A percentile compares a stretch with the other conserved stretches of the same genome.
These are phyloP conservation scores for Podospora pseudoanserina DNA, from an alignment of 495 filamentous ascomycete species.

Conservation along the genomic window DNA sequence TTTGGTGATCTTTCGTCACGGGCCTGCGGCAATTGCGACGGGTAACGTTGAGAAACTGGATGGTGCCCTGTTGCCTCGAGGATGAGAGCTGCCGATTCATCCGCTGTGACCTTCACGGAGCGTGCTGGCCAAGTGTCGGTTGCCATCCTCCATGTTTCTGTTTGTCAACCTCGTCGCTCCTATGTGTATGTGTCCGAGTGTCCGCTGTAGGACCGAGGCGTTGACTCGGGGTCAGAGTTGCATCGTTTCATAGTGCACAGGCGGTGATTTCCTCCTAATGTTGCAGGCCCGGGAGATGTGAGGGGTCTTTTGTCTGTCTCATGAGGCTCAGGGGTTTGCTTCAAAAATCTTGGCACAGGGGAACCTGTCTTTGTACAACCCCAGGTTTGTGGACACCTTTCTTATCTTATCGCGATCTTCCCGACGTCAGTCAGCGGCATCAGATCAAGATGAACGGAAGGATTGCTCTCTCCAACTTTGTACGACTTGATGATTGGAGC, in stretches of 20 bases:
- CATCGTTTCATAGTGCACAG: slow-evolving; percentile 2
- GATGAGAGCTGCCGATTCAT: background rate
- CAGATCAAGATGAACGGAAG: background rate
- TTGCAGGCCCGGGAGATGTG: slow-evolving; percentile 3
- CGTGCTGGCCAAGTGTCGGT: background rate
- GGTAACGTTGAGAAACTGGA: slow-evolving; percentile 2
- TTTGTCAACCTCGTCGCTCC: background rate
- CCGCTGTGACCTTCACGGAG: background rate
- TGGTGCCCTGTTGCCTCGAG: background rate
- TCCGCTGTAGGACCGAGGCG: background rate
- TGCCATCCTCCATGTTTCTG: background rate
- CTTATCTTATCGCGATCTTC: slow-evolving; percentile 2
- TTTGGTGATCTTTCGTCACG: slow-evolving; percentile 23
- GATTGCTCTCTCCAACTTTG: background rate
- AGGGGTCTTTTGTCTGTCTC: slow-evolving; percentile 6
- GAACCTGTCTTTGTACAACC: background rate
- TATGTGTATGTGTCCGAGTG: background rate
- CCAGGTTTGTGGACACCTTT: background rate
- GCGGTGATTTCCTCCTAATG: background rate
- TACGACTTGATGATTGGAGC: background rate
- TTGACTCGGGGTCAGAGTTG: slow-evolving; percentile 2
- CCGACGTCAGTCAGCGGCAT: background rate
- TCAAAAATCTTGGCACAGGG: background rate
- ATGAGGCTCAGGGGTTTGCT: background rate
- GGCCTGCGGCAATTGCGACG: slow-evolving; percentile 10